Percentiles rank a stretch among this genome's conserved stretches.
phyloP scores from a whole-genome alignment of 768 basidiomycete species.

The Lenzites betulinus region DNA sequence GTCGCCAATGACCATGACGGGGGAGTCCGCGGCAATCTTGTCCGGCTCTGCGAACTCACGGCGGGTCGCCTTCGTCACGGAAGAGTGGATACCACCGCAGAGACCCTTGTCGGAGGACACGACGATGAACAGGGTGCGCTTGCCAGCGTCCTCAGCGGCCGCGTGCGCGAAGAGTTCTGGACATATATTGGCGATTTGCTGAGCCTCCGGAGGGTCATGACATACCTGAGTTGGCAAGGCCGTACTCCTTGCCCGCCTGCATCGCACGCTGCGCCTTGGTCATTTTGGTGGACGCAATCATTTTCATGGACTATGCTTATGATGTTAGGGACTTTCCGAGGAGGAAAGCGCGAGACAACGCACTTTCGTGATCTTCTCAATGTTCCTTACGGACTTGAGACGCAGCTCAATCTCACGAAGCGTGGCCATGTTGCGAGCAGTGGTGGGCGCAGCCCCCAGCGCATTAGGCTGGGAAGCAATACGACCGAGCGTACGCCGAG shows the following conservation, averaged over 20 bases:
- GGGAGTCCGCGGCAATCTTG: constrained; percentile 58
- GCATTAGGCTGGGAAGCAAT: constrained; percentile 42
- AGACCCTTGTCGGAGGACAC: constrained; percentile 99
- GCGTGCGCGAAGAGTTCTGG: constrained; percentile 88
- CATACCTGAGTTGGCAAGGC: constrained; percentile 84
- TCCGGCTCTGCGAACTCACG: constrained; percentile 59
- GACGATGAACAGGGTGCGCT: constrained; percentile 89
- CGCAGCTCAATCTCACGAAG: constrained; percentile 96
- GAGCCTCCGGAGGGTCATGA: not conserved
- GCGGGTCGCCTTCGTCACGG: constrained; percentile 88
- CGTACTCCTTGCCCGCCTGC: constrained; percentile 89
- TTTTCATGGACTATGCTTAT: constrained; percentile 85
- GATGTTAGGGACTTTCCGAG: not conserved
- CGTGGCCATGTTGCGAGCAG: constrained; percentile 91
- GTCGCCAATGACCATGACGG: constrained; percentile 91
- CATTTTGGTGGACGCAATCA: constrained; percentile 98
- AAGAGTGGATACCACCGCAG: constrained; percentile 99
- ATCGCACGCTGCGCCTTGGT: constrained; percentile 95
- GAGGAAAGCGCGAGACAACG: not conserved
- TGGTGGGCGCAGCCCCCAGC: constrained; percentile 43
- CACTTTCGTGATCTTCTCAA: constrained; percentile 99
- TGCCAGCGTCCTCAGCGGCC: constrained; percentile 62
- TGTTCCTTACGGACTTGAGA: constrained; percentile 94
- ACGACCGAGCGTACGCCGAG: constrained; percentile 49
- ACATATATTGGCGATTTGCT: not conserved